These are phyloP conservation scores for Chlorella sorokiniana DNA, from an alignment of 139 green algal genomes.

Conservation along the genomic window DNA sequence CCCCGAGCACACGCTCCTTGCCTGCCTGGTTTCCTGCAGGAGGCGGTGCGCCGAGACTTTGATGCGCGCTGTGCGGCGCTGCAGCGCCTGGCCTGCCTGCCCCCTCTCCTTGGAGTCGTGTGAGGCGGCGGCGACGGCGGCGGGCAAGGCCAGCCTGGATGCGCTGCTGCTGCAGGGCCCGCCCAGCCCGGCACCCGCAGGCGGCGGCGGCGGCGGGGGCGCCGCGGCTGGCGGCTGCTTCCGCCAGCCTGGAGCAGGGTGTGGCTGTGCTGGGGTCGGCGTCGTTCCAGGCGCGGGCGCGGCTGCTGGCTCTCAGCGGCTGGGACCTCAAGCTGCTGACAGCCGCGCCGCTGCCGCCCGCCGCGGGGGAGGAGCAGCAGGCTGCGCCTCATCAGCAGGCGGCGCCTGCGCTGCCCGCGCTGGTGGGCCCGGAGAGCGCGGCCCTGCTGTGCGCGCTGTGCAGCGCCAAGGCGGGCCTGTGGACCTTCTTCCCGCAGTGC, in stretches of 20 bases:
- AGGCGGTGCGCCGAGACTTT: slow-evolving; percentile 35
- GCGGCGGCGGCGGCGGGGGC: not conserved
- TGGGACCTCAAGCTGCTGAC: slow-evolving; percentile 46
- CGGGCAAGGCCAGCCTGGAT: not conserved
- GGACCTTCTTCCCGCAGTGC: slow-evolving; percentile 47
- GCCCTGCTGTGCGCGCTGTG: slow-evolving; percentile 56
- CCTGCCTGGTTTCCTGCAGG: not conserved
- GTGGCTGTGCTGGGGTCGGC: not conserved
- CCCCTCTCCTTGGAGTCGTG: slow-evolving; percentile 19
- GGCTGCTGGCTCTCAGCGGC: slow-evolving; percentile 50
- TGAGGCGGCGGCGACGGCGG: not conserved
- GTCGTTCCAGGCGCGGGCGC: slow-evolving; percentile 20
- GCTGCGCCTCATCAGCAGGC: not conserved
- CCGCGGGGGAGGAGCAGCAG: not conserved
- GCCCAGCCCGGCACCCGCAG: not conserved
- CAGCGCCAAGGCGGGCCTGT: slow-evolving; percentile 50
- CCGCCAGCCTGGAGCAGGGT: not conserved
- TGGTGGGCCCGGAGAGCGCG: slow-evolving; percentile 25
- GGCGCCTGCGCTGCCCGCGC: not conserved
- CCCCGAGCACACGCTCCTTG: not conserved
- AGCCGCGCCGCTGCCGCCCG: not conserved
- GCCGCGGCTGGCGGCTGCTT: not conserved
- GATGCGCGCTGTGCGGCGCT: slow-evolving; percentile 9
- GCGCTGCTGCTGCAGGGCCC: slow-evolving; percentile 23
- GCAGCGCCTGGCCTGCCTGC: slow-evolving; percentile 41